Conservation (phyloP, 2,329 filamentous ascomycete species). For the Colletotrichum neosansevieriae region DNA sequence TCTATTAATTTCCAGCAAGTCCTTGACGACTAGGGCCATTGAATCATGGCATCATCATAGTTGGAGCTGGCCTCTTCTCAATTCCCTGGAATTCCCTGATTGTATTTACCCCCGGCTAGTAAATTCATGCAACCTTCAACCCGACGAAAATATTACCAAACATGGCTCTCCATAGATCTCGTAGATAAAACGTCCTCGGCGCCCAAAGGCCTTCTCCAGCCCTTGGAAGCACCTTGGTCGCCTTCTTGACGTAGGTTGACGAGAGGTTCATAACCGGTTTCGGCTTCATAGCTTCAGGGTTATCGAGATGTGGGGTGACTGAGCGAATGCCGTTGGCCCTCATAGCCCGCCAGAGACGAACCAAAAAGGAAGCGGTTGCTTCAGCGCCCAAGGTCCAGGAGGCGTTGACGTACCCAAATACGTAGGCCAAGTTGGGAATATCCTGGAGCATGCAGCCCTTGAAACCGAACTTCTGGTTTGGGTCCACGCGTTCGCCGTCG, state of each 20-base stretch:
- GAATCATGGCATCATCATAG: too few relatives aligned
- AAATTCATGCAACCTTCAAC: background rate
- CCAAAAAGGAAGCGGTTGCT: conserved; percentile 60
- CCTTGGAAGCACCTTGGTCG: conserved; percentile 57
- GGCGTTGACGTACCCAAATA: conserved; percentile 70
- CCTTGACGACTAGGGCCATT: too few relatives aligned
- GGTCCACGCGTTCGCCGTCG: conserved; percentile 60
- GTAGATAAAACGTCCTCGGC: conserved; percentile 14
- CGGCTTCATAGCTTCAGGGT: conserved; percentile 52
- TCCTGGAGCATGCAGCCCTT: conserved; percentile 71
- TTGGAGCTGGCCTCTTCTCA: too few relatives aligned
- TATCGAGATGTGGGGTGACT: conserved; percentile 58
- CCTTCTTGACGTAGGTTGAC: conserved; percentile 64
- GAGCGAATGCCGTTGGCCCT: conserved; percentile 53
- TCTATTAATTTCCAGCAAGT: too few relatives aligned
- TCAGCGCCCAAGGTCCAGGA: conserved; percentile 75
- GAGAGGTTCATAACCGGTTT: conserved; percentile 57
- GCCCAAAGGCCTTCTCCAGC: conserved; percentile 53
- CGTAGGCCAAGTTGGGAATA: conserved; percentile 69
- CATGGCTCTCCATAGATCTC: conserved; percentile 24
- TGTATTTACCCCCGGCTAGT: background rate
- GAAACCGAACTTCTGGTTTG: conserved; percentile 66
- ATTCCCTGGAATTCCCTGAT: too few relatives aligned
- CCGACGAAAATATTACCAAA: conserved; percentile 14
- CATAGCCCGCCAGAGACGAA: conserved; percentile 65